Evolutionary conservation across 108 stramenopile species (phyloP), one percentile per base, ranked within the genome.

Genomic region (Pseudonitzschia pungens): DNA sequence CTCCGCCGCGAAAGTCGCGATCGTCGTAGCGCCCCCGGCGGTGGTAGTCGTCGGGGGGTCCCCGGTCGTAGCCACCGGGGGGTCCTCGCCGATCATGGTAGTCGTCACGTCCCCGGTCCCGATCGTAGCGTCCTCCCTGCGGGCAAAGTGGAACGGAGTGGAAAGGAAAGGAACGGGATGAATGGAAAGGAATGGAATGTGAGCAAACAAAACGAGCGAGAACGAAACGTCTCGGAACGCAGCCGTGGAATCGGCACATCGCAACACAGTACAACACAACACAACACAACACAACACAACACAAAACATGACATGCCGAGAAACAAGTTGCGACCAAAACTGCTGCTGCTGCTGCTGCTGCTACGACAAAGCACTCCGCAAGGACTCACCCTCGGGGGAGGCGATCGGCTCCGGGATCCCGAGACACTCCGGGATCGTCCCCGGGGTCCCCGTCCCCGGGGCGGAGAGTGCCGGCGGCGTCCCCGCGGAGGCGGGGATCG

Each of bases 391-490:
- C 72, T 40, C 5, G 77, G 54, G 4, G 48, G 77, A 33, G 43
- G 77, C 40, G 81, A 82, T 26, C 76, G 74, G 65, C 84, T 85
- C 9, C 84, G 68, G 28, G 84, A 81, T 50, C 77, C 31, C n/a
- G 77, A 72, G 22, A 28, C 50, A 41, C 75, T 78, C 22, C 82
- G 77, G 7, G 75, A 74, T 15, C 76, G 63, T 45, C 81, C 65
- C 21, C 76, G 64, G 12, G 65, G 10, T 64, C 75, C 33, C 51
- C 73, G 50, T 41, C 64, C 24, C 43, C 26, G 57, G 36, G 43
- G 56, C 52, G 76, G 72, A 14, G 72, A 65, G 71, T 4, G 2
- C 10, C 71, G 55, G 12, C 43, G 40, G 11, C 75, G 63, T 55
- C 27, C 20, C 41, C 56, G 15, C 41, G 16, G 53, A 22, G 66